A percentile compares a stretch with the other conserved stretches of the same genome.
Conservation (phyloP, 2,329 filamentous ascomycete genomes). For the Xylariales sp. region DNA sequence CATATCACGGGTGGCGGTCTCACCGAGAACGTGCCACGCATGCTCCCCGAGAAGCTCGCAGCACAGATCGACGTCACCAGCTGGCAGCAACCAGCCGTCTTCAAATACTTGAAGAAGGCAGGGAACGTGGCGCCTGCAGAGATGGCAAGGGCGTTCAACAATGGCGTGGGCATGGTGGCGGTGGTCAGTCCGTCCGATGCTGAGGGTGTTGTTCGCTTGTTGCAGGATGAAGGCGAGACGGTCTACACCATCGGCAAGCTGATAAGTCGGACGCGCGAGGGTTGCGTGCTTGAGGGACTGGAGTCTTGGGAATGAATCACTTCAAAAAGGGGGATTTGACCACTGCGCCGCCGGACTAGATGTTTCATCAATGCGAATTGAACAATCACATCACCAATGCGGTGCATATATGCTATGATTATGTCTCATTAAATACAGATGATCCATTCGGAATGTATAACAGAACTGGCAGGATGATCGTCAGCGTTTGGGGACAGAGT, state of each 20-base stretch:
- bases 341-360: no score
- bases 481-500: no score
- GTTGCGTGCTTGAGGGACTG: slow-evolving; percentile 60
- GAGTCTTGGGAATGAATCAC: slow-evolving; percentile 33
- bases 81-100: slow-evolving; percentile 75
- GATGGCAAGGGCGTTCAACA: slow-evolving; percentile 93
- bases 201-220: slow-evolving; percentile 51
- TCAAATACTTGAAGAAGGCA: slow-evolving; percentile 75
- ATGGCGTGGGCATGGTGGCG: slow-evolving; percentile 88
- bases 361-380: no score
- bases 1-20: slow-evolving; percentile 97
- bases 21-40: slow-evolving; percentile 88
- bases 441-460: no score
- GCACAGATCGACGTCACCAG: slow-evolving; percentile 73
- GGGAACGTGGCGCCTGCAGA: slow-evolving; percentile 71
- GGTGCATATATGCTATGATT: no score
- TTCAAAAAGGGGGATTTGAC: no score
- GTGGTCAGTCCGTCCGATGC: slow-evolving; percentile 67
- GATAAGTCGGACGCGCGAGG: slow-evolving; percentile 50
- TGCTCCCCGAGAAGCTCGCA: slow-evolving; percentile 74
- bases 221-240: slow-evolving; percentile 67
- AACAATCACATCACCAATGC: no score
- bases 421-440: no score
- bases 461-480: no score
- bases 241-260: slow-evolving; percentile 74